These are phyloP conservation scores for Lodderomyces jiufengensis DNA, from an alignment of 1,139 yeast species.

Conservation along the genomic window DNA sequence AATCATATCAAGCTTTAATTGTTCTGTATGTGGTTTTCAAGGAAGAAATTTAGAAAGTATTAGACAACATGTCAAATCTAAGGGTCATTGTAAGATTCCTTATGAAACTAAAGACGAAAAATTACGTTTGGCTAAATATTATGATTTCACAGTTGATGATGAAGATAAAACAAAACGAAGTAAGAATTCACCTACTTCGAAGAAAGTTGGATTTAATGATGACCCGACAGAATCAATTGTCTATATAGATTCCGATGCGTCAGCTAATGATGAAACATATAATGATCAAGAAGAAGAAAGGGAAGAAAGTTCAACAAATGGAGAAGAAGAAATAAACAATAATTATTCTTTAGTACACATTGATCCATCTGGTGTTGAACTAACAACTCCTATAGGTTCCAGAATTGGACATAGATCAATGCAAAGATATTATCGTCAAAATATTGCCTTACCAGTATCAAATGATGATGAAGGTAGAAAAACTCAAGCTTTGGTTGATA, in stretches of 20 bases:
- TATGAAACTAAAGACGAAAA: constrained; percentile 48
- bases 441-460: constrained; percentile 22
- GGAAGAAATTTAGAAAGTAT: constrained; percentile 49
- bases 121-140: constrained; percentile 37
- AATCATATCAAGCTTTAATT: constrained; percentile 40
- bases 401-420: constrained; percentile 47
- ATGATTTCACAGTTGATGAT: constrained; percentile 28
- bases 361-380: constrained; percentile 39
- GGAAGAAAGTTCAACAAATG: constrained; percentile 6
- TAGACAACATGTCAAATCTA: constrained; percentile 48
- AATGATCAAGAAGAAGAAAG: constrained; percentile 19
- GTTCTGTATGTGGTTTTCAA: constrained; percentile 51
- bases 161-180: constrained; percentile 16
- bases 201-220: constrained; percentile 22
- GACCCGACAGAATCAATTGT: constrained; percentile 10
- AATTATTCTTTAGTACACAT: constrained; percentile 34
- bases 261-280: too few species aligned
- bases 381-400: constrained; percentile 47
- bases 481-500: constrained; percentile 39
- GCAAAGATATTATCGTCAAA: constrained; percentile 43
- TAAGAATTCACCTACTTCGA: too few species aligned
- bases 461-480: constrained; percentile 26
- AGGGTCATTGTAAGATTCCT: constrained; percentile 55
- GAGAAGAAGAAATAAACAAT: constrained; percentile 13
- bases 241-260: too few species aligned